Percentiles rank a stretch among this genome's conserved stretches.
Conservation (phyloP, 805 yeast genomes). For the Priceomyces castillae region DNA sequence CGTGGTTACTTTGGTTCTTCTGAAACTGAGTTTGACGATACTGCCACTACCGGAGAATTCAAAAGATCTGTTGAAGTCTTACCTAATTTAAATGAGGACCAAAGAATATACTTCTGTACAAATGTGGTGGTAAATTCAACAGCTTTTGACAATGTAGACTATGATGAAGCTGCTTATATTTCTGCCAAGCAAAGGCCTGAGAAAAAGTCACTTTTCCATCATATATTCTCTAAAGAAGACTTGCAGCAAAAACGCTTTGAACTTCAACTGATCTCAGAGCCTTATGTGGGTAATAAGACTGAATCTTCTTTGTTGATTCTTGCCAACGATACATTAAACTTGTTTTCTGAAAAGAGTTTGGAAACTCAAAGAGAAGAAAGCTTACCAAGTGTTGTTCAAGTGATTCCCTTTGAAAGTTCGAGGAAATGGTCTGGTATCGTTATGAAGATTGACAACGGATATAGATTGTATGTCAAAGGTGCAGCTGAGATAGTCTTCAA, state of each 20-base stretch:
- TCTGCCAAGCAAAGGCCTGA: constrained; percentile 28
- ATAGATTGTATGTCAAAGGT: constrained; percentile 77
- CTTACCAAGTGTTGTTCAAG: constrained; percentile 50
- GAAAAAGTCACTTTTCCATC: constrained; percentile 26
- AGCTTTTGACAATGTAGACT: constrained; percentile 74
- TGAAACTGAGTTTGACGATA: constrained; percentile 50
- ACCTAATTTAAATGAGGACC: constrained; percentile 16
- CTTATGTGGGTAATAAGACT: constrained; percentile 88
- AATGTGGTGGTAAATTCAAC: constrained; percentile 81
- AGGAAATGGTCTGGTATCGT: constrained; percentile 92
- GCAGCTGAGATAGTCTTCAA: constrained; percentile 86
- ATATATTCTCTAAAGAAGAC: constrained; percentile 16
- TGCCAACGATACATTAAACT: constrained; percentile 56
- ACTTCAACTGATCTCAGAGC: constrained; percentile 41
- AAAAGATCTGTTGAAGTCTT: constrained; percentile 24
- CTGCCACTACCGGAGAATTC: constrained; percentile 16
- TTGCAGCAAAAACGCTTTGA: constrained; percentile 6
- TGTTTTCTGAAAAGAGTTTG: constrained; percentile 42
- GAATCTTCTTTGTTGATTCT: constrained; percentile 82
- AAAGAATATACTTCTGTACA: constrained; percentile 32
- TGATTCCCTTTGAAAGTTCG: constrained; percentile 87
- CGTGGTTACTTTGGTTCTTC: constrained; percentile 62
- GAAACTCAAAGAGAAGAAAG: constrained; percentile 33
- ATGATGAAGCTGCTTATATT: constrained; percentile 30
- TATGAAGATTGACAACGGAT: constrained; percentile 47